Evolutionary conservation across 1,284 basidiomycete genomes (phyloP).

Genomic region (Volvariella volvacea): DNA sequence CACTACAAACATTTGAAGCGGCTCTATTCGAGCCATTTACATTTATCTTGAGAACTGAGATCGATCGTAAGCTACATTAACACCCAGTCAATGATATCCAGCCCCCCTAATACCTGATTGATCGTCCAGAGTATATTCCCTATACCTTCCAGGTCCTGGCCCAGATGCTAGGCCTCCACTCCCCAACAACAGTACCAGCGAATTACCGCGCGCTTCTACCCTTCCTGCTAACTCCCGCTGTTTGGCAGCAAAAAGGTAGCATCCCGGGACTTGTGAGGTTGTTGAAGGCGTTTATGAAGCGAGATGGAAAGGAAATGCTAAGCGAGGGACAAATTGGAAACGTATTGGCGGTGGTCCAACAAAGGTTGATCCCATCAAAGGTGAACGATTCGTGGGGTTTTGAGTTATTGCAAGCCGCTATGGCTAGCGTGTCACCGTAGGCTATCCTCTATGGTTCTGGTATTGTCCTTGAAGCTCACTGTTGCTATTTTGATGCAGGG

Average conservation of each 20-base stretch:
- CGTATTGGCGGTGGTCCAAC: slow-evolving; percentile 88
- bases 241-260: slow-evolving; percentile 96
- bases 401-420: slow-evolving; percentile 79
- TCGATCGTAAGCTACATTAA: slow-evolving; percentile 63
- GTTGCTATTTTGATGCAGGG: slow-evolving; percentile 29
- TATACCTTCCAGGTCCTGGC: slow-evolving; percentile 97
- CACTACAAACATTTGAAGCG: slow-evolving; percentile 74
- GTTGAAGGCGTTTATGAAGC: slow-evolving; percentile 77
- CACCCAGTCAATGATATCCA: slow-evolving; percentile 1
- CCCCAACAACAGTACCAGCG: slow-evolving; percentile 52
- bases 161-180: slow-evolving; percentile 89
- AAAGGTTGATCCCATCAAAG: slow-evolving; percentile 82
- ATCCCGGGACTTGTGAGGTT: slow-evolving; percentile 91
- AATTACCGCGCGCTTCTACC: slow-evolving; percentile 79
- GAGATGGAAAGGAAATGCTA: slow-evolving; percentile 70
- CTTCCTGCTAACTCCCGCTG: slow-evolving; percentile 78
- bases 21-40: slow-evolving; percentile 88
- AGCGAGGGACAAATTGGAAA: slow-evolving; percentile 68
- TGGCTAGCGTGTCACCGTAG: slow-evolving; percentile 69
- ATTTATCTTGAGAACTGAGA: slow-evolving; percentile 85
- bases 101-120: not conserved
- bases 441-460: slow-evolving; percentile 25
- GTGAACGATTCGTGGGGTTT: slow-evolving; percentile 90
- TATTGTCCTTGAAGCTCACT: slow-evolving; percentile 1
- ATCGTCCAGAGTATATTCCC: slow-evolving; percentile 85